A percentile compares a stretch with the other conserved stretches of the same genome.
Conservation (phyloP, 352 stramenopile genomes). For the Pythium guiyangense region DNA sequence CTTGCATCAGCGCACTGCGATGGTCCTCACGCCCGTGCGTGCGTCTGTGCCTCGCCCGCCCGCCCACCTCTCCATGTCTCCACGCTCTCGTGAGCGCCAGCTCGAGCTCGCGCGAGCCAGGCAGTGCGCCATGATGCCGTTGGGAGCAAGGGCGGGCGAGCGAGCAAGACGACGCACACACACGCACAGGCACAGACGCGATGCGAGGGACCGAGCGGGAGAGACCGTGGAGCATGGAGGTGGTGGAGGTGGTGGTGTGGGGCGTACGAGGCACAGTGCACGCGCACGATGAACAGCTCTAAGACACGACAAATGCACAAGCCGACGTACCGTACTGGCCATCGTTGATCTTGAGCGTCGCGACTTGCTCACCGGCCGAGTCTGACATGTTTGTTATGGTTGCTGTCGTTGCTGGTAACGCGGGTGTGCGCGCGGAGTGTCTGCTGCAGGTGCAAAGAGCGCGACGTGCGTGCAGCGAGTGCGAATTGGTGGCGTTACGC, state of each 20-base stretch:
- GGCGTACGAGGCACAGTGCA: background rate
- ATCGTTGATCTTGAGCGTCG: constrained; percentile 55
- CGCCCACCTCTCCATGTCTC: background rate
- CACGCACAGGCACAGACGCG: background rate
- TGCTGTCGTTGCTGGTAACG: background rate
- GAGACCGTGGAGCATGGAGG: background rate
- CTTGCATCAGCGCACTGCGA: constrained; percentile 6
- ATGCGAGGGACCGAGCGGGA: background rate
- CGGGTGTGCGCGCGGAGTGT: no score
- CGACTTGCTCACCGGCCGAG: constrained; percentile 17
- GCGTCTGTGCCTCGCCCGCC: no score
- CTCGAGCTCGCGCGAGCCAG: no score
- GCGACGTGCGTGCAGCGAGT: no score
- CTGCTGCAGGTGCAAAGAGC: no score
- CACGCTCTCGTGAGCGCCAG: no score
- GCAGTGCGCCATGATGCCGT: no score
- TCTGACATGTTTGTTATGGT: constrained; percentile 11
- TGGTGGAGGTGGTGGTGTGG: background rate
- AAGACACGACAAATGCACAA: background rate
- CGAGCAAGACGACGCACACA: background rate
- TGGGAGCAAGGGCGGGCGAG: background rate
- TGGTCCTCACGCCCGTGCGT: background rate
- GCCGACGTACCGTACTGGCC: constrained; percentile 27
- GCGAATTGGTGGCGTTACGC: no score
- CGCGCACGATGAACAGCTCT: background rate